A percentile compares a stretch with the other conserved stretches of the same genome.
These are phyloP conservation scores for Trematosphaeria pertusa DNA, from an alignment of 2,329 filamentous ascomycete species.

Conservation along the genomic window DNA sequence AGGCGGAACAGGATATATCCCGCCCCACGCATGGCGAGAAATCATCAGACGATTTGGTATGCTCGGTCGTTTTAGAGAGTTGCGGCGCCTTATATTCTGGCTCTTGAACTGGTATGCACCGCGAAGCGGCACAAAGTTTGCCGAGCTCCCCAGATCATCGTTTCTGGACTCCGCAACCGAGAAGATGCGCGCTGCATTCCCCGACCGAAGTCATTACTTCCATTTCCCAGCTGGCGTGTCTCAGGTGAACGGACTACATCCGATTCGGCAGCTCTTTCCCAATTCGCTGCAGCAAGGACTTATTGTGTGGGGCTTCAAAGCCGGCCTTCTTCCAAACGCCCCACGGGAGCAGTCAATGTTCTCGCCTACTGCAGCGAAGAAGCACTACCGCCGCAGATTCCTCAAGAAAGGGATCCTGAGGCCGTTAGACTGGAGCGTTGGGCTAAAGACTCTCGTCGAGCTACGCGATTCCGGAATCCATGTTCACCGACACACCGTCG, in stretches of 20 bases:
- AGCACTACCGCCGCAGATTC: slow-evolving; percentile 31
- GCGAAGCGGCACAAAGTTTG: slow-evolving; percentile 24
- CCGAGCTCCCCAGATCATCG: slow-evolving; percentile 26
- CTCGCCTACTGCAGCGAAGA: slow-evolving; percentile 22
- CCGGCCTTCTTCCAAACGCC: slow-evolving; percentile 33
- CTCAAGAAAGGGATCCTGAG: slow-evolving; percentile 22
- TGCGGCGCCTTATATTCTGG: slow-evolving; percentile 61
- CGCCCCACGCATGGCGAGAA: slow-evolving; percentile 61
- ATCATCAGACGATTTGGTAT: slow-evolving; percentile 67
- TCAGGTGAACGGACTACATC: slow-evolving; percentile 25
- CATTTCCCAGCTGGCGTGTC: slow-evolving; percentile 1
- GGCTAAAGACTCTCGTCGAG: slow-evolving; percentile 34
- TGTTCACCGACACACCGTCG: slow-evolving; percentile 33
- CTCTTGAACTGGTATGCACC: slow-evolving; percentile 53
- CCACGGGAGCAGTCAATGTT: slow-evolving; percentile 34
- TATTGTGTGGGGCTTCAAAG: slow-evolving; percentile 44
- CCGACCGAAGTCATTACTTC: slow-evolving; percentile 11
- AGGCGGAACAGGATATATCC: slow-evolving; percentile 50
- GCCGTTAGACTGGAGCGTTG: slow-evolving; percentile 35
- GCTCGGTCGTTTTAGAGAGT: slow-evolving; percentile 58
- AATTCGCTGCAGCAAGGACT: slow-evolving; percentile 35
- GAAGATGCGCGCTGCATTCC: slow-evolving; percentile 23
- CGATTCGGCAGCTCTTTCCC: slow-evolving; percentile 36
- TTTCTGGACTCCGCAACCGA: slow-evolving; percentile 29
- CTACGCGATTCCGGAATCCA: slow-evolving; percentile 37